A percentile compares a stretch with the other conserved stretches of the same genome.
Evolutionary conservation across 371 early-diverging fungal species (phyloP).

Genomic region (Mortierella sp.): DNA sequence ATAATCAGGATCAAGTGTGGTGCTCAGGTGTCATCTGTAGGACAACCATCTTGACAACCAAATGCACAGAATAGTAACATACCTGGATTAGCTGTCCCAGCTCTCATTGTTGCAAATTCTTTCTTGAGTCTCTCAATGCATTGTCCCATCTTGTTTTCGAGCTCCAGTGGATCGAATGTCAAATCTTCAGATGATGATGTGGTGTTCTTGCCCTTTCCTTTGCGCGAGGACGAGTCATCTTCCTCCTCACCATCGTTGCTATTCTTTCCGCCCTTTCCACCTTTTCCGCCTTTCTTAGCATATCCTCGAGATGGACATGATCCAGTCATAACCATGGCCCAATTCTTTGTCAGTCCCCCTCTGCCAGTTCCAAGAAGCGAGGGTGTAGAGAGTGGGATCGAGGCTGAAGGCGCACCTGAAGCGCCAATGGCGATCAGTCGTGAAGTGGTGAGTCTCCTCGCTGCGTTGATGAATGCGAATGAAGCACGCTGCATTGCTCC

Average conservation of each 20-base stretch:
- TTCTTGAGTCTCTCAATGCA: constrained; percentile 61
- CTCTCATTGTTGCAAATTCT: constrained; percentile 73
- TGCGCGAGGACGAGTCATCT: constrained; percentile 27
- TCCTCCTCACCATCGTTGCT: constrained; percentile 42
- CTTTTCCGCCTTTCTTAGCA: constrained; percentile 46
- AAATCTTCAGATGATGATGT: constrained; percentile 31
- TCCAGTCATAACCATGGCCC: constrained; percentile 18
- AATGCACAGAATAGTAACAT: background rate
- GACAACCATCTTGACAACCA: no score
- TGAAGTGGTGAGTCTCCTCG: constrained; percentile 13
- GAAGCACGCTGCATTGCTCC: constrained; percentile 40
- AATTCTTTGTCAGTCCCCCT: constrained; percentile 15
- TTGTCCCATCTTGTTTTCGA: constrained; percentile 50
- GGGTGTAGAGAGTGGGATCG: constrained; percentile 7
- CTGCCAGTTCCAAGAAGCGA: constrained; percentile 5
- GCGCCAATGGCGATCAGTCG: constrained; percentile 1
- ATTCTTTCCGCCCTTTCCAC: constrained; percentile 45
- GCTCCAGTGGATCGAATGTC: constrained; percentile 48
- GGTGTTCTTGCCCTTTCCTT: constrained; percentile 38
- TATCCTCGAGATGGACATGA: constrained; percentile 29
- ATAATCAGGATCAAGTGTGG: constrained; percentile 1
- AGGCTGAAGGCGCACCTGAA: background rate
- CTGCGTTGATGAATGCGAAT: constrained; percentile 9
- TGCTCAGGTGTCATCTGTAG: background rate
- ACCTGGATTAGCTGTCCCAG: constrained; percentile 85